These are phyloP conservation scores for Ogataea siamensis DNA, from an alignment of 805 yeast genomes.

Conservation along the genomic window DNA sequence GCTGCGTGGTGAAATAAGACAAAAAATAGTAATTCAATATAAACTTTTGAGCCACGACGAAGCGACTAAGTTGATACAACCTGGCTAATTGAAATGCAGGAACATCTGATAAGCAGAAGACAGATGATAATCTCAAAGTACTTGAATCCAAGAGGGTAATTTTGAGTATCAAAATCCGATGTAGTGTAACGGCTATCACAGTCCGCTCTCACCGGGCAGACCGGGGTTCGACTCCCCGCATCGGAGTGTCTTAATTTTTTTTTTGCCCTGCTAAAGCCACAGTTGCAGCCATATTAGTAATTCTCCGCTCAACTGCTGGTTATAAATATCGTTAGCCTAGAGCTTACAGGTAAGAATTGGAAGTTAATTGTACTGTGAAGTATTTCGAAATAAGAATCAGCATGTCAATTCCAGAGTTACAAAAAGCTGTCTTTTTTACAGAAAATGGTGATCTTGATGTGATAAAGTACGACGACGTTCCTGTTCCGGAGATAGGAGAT, in stretches of 20 bases:
- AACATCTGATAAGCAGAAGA: too few species aligned
- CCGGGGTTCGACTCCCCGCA: conserved; percentile 44
- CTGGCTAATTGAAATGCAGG: too few species aligned
- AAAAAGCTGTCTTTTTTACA: conserved; percentile 53
- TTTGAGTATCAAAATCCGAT: conserved; percentile 31
- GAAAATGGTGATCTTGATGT: conserved; percentile 60
- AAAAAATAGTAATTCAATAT: too few species aligned
- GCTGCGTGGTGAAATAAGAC: too few species aligned
- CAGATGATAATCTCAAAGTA: too few species aligned
- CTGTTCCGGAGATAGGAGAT: conserved; percentile 55
- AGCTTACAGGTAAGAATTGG: too few species aligned
- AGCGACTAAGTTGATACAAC: too few species aligned
- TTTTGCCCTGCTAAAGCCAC: background rate
- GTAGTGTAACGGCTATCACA: conserved; percentile 42
- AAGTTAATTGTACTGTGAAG: too few species aligned
- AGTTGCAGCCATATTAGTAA: background rate
- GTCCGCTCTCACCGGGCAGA: conserved; percentile 41
- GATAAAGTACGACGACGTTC: conserved; percentile 53
- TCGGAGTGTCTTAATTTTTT: conserved; percentile 31
- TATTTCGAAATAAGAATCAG: background rate
- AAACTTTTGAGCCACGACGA: too few species aligned
- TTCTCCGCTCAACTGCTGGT: too few species aligned
- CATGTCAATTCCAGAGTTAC: conserved; percentile 47
- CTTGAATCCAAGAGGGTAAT: too few species aligned
- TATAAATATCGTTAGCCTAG: too few species aligned